Evolutionary conservation across 75 land plant genomes (phyloP).

Genomic region (Sequoiadendron giganteum): DNA sequence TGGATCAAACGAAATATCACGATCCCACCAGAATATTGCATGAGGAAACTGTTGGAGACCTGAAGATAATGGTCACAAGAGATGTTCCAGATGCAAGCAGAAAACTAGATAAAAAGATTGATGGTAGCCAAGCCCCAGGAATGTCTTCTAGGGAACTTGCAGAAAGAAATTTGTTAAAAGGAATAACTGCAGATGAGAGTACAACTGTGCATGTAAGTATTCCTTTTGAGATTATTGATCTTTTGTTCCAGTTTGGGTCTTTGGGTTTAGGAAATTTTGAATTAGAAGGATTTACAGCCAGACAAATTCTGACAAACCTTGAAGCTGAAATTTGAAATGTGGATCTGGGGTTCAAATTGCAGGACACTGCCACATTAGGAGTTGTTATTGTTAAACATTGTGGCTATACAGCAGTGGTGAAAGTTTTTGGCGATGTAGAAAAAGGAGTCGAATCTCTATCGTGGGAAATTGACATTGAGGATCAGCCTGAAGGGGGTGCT

Average conservation of each 20-base stretch:
- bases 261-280: neutral
- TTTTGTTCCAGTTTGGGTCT: neutral
- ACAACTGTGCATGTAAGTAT: slow-evolving; percentile 84
- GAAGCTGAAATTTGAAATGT: neutral
- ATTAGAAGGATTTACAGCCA: neutral
- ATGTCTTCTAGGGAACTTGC: slow-evolving; percentile 55
- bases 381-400: slow-evolving; percentile 83
- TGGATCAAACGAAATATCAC: slow-evolving; percentile 3
- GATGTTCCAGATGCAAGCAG: slow-evolving; percentile 66
- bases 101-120: slow-evolving; percentile 66
- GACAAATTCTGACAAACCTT: neutral
- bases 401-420: slow-evolving; percentile 80
- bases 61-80: slow-evolving; percentile 51
- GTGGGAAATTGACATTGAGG: slow-evolving; percentile 79
- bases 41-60: slow-evolving; percentile 68
- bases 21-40: slow-evolving; percentile 12
- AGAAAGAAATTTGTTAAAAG: slow-evolving; percentile 83
- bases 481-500: slow-evolving; percentile 94
- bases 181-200: slow-evolving; percentile 97
- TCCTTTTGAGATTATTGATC: neutral
- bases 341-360: neutral
- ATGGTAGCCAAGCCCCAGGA: slow-evolving; percentile 47
- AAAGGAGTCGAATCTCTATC: slow-evolving; percentile 26
- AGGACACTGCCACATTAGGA: slow-evolving; percentile 89
- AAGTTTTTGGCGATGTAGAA: slow-evolving; percentile 46